Evolutionary conservation across 2,329 filamentous ascomycete species (phyloP), one percentile per base, ranked within the genome.

Genomic region (Penicillium decumbens): DNA sequence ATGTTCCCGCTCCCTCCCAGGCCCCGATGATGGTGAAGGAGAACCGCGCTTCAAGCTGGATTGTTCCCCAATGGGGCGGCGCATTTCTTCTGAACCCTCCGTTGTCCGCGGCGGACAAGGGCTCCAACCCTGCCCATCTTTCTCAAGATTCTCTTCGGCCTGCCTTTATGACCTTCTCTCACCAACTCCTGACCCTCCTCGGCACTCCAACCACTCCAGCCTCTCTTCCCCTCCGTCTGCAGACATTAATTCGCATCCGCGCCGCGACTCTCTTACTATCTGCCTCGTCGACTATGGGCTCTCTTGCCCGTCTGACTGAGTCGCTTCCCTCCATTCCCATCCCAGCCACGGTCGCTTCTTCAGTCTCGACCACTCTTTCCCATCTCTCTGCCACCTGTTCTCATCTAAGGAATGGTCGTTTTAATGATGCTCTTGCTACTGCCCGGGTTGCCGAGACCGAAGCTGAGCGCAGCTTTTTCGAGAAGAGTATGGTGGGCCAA

Each of bases 401-500:
- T 23, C 82, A 82, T 45, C 76, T 97, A 2, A 76, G 74, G 24
- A 74, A 78, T 24, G 82, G 82, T 2, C 73, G 74, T 3, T 85
- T 83, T 59, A 79, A 84, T 25, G 70, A 71, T 6, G 91, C 90
- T 0, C 74, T 98, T 33, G 80, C 85, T 54, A 84, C 92, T 66
- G 92, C 92, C 0, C 82, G 88, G 8, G 82, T 89, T 41, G 93
- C 93, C 5, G 91, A 96, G 70, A 80, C 82, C 2, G 89, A 95
- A 65, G 92, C 90, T 0, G 93, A 98, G 68, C 84, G 87, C 53
- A 92, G 92, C 0, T 98, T 98, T 71, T 98, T 98, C 60, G 93
- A 98, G 72, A 95, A 95, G 72, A 95, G 88, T 65, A 98, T 98
- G 93, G 93, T 98, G 10, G 93, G 91, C 0, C 93, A 97, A 73